Conservation (phyloP, 2,329 filamentous ascomycete genomes). For the Colletotrichum tanaceti region DNA sequence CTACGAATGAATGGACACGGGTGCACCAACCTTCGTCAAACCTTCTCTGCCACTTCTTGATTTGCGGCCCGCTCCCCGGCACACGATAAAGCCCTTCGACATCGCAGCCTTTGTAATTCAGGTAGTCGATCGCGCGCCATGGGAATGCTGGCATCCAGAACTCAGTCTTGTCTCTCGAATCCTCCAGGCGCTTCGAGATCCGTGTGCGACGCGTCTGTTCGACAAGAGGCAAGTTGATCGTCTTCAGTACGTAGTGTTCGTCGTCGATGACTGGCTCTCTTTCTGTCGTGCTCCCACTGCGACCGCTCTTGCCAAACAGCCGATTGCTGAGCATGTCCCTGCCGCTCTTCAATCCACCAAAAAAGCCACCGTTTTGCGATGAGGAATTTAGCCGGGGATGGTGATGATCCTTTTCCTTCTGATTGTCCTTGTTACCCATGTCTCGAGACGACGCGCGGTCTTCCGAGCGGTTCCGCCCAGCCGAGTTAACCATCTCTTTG, state of each 20-base stretch:
- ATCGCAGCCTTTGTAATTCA: conserved; percentile 94
- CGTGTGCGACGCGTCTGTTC: conserved; percentile 91
- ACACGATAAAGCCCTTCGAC: conserved; percentile 94
- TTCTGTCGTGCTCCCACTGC: conserved; percentile 77
- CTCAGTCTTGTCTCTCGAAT: conserved; percentile 93
- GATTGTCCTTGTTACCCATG: conserved; percentile 54
- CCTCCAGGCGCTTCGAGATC: conserved; percentile 88
- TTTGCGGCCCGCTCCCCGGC: conserved; percentile 87
- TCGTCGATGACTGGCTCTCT: conserved; percentile 76
- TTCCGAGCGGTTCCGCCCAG: conserved; percentile 76
- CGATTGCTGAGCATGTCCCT: conserved; percentile 86
- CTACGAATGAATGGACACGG: conserved; percentile 45
- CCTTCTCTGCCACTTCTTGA: conserved; percentile 91
- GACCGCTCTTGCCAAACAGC: conserved; percentile 81
- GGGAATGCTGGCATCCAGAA: conserved; percentile 99
- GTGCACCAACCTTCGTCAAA: conserved; percentile 79
- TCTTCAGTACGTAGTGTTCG: conserved; percentile 84
- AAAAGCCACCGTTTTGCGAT: conserved; percentile 72
- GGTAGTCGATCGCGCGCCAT: conserved; percentile 94
- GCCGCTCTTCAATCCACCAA: conserved; percentile 79
- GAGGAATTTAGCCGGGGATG: conserved; percentile 61
- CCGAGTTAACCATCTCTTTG: conserved; percentile 74
- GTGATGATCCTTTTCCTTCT: conserved; percentile 45
- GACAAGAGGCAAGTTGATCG: conserved; percentile 86
- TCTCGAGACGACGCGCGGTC: conserved; percentile 69